Base-by-base conservation (phyloP, 2,329 filamentous ascomycete genomes). In the Chrysosporium keratinophilum region DNA sequence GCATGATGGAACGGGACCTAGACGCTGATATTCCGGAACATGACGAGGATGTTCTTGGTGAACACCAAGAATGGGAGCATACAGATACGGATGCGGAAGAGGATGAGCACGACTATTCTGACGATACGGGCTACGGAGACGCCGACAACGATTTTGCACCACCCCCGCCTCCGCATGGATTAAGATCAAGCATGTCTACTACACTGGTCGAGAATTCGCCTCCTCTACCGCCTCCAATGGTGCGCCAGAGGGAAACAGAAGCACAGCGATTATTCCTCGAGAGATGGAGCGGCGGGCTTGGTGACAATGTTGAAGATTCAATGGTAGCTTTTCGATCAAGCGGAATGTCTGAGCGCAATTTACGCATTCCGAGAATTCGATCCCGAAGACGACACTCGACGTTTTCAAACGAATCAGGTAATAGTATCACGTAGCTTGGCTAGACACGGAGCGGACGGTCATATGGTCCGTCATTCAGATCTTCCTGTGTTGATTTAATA, bases 61-160 rank as follows among this genome's bases (percentile, higher is more conserved):
- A 81, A 62, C 79, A 76, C 20, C 75, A 71, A 23, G 79, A 80
- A 60, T 88, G 88, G 71, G 85, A 89, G 71, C 85, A 88, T 65
- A 88, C 85, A 7, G 85, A 88, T 68, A 85, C 84, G 1, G 85
- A 88, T 59, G 83, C 76, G 7, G 69, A 71, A 20, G 71, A 72
- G 5, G 68, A 73, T 10, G 64, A 64, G 12, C 50, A 59, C 14
- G 66, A 64, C 17, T 49, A 34, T 11, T 34, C 43, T 11, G 31
- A 49, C 14, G 43, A 43, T 15, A 11, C 39, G 17, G 23, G 15
- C n/a, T 37, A 48, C 23, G 52, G 56, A 4, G 48, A 46, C 5
- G 48, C 48, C 19, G 55, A 58, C 11, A 34, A 17, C 31, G 44
- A 53, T 15, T 44, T 35, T 33, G 23, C 23, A 28, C 23, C 23